These are phyloP conservation scores for Nyctanthes arbortristis DNA, from an alignment of 257 asterid species.

Conservation along the genomic window DNA sequence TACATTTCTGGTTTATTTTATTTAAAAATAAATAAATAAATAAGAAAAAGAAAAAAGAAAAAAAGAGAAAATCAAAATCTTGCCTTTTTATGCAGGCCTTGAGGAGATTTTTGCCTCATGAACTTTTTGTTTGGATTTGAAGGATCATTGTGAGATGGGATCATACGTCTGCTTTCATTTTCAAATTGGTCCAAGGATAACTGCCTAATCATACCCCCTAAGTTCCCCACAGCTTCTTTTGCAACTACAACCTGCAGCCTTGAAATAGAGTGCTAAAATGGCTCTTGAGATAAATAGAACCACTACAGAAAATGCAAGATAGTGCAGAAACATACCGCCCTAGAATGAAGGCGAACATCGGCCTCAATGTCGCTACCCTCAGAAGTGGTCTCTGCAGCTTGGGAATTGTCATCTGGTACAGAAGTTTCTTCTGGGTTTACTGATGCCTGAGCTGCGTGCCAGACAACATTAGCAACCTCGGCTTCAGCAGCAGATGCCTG, in stretches of 20 bases:
- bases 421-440: slow-evolving; percentile 69
- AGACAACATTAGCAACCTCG: slow-evolving; percentile 89
- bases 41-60: too few relatives aligned
- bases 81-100: slow-evolving; percentile 98
- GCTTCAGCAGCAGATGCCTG: slow-evolving; percentile 99
- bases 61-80: slow-evolving; percentile 22
- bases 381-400: slow-evolving; percentile 64
- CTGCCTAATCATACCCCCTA: slow-evolving; percentile 99
- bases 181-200: slow-evolving; percentile 97
- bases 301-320: slow-evolving; percentile 2
- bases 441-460: slow-evolving; percentile 89
- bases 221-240: slow-evolving; percentile 87
- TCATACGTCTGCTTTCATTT: slow-evolving; percentile 95
- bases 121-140: slow-evolving; percentile 83
- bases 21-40: too few relatives aligned
- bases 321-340: slow-evolving; percentile 69
- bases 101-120: slow-evolving; percentile 85
- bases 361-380: slow-evolving; percentile 81
- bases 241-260: slow-evolving; percentile 92
- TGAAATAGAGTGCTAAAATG: slow-evolving; percentile 20
- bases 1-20: too few relatives aligned
- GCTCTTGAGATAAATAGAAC: slow-evolving; percentile 9
- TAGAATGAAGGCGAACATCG: slow-evolving; percentile 92
- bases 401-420: slow-evolving; percentile 70
- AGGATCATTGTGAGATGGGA: slow-evolving; percentile 70